Evolutionary conservation across 2,329 filamentous ascomycete genomes (phyloP).

Genomic region (Trichoderma sp.): DNA sequence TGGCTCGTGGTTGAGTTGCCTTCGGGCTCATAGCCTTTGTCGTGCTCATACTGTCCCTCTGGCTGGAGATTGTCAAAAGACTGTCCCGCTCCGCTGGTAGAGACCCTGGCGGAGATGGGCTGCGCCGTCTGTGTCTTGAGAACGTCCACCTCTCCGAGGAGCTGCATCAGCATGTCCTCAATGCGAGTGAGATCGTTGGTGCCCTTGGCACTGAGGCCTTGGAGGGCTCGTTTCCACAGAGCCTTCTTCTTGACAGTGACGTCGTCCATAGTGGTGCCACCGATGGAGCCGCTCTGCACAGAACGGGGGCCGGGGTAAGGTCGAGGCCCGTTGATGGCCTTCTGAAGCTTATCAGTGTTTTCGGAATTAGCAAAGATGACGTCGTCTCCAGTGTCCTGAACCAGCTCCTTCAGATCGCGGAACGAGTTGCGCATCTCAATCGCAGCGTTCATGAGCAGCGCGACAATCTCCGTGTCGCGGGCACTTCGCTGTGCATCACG

Average conservation of each 20-base stretch:
- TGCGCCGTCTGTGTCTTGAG: constrained; percentile 64
- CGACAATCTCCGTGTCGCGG: constrained; percentile 92
- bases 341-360: constrained; percentile 83
- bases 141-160: constrained; percentile 88
- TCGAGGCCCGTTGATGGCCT: constrained; percentile 80
- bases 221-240: constrained; percentile 91
- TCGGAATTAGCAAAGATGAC: constrained; percentile 85
- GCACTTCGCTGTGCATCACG: constrained; percentile 95
- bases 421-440: constrained; percentile 97
- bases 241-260: constrained; percentile 79
- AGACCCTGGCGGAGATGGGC: constrained; percentile 31
- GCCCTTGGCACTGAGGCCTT: constrained; percentile 84
- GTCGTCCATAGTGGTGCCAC: constrained; percentile 55
- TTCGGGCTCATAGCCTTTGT: constrained; percentile 79
- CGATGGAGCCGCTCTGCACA: constrained; percentile 56
- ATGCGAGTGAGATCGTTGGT: constrained; percentile 86
- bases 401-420: constrained; percentile 90
- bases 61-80: constrained; percentile 71
- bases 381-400: constrained; percentile 80
- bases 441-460: constrained; percentile 89
- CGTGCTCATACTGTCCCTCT: constrained; percentile 65
- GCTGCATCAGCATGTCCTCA: constrained; percentile 87
- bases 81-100: constrained; percentile 53
- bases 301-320: constrained; percentile 74
- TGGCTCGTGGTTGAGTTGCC: constrained; percentile 70